These are phyloP conservation scores for Saccharum officinarum DNA, from an alignment of 176 grass and related monocot genomes.

Conservation along the genomic window DNA sequence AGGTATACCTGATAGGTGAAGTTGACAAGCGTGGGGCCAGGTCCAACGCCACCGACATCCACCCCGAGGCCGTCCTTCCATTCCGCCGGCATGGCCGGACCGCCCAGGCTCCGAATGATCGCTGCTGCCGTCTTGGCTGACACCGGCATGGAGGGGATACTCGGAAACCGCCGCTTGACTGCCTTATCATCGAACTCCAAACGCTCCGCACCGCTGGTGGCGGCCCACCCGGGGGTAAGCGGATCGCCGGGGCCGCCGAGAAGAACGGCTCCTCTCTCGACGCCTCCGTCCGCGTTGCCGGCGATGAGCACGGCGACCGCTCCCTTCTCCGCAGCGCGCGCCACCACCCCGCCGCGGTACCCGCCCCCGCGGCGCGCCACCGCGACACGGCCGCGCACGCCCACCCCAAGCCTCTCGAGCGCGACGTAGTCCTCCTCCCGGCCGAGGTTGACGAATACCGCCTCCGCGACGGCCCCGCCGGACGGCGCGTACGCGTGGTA, in stretches of 20 bases:
- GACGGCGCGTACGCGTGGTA: conserved; percentile 94
- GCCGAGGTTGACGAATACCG: conserved; percentile 86
- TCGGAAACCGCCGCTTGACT: conserved; percentile 64
- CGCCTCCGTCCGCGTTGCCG: conserved; percentile 57
- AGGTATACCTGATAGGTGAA: conserved; percentile 71
- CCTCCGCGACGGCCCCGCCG: conserved; percentile 48
- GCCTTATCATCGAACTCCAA: conserved; percentile 45
- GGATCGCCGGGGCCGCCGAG: conserved; percentile 78
- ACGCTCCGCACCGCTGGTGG: conserved; percentile 44
- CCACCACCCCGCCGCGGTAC: conserved; percentile 73
- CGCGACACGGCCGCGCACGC: conserved; percentile 47
- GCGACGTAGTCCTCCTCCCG: conserved; percentile 63
- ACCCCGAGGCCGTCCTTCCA: conserved; percentile 38
- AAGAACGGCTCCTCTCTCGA: conserved; percentile 77
- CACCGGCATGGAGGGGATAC: conserved; percentile 87
- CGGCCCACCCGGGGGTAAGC: conserved; percentile 85
- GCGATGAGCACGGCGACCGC: conserved; percentile 71
- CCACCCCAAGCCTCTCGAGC: conserved; percentile 58
- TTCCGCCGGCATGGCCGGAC: conserved; percentile 47
- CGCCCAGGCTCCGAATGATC: conserved; percentile 62
- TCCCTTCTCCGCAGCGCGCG: conserved; percentile 59
- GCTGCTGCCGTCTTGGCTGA: conserved; percentile 45
- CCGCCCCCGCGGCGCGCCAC: conserved; percentile 59
- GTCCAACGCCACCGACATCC: conserved; percentile 48
- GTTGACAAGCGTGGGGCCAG: conserved; percentile 72